Conservation (phyloP, 2,329 filamentous ascomycete genomes). For the Pyrenochaeta sp. region DNA sequence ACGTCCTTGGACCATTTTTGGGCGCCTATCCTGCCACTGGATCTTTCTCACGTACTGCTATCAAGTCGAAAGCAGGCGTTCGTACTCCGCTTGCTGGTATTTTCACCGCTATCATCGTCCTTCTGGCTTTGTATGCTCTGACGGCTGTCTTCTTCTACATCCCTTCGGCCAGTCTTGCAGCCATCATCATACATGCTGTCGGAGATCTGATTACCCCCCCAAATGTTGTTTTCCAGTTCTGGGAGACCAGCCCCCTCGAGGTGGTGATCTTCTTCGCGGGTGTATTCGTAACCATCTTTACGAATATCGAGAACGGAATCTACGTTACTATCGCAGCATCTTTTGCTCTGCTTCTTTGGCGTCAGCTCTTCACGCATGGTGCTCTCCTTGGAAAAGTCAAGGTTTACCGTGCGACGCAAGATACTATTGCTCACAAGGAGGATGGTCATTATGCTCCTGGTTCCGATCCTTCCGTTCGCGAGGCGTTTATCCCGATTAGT, state of each 20-base stretch:
- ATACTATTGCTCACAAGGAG: slow-evolving; percentile 68
- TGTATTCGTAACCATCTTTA: slow-evolving; percentile 88
- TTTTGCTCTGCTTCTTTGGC: slow-evolving; percentile 79
- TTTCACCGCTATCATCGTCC: slow-evolving; percentile 84
- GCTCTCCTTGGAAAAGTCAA: slow-evolving; percentile 79
- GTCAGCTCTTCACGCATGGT: slow-evolving; percentile 82
- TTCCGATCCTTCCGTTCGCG: slow-evolving; percentile 25
- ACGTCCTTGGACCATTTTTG: slow-evolving; percentile 88
- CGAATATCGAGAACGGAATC: slow-evolving; percentile 88
- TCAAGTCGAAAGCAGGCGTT: slow-evolving; percentile 96
- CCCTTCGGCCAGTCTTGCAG: slow-evolving; percentile 79
- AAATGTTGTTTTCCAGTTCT: slow-evolving; percentile 93
- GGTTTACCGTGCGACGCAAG: slow-evolving; percentile 83
- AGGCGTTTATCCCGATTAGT: slow-evolving; percentile 71
- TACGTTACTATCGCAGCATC: slow-evolving; percentile 86
- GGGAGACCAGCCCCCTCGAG: slow-evolving; percentile 89
- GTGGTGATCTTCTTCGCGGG: slow-evolving; percentile 92
- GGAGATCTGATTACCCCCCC: slow-evolving; percentile 91
- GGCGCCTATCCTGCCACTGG: slow-evolving; percentile 93
- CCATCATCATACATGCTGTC: slow-evolving; percentile 95
- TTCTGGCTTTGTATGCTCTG: slow-evolving; percentile 89
- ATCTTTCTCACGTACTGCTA: slow-evolving; percentile 94
- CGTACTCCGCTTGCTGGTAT: slow-evolving; percentile 89
- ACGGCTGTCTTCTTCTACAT: slow-evolving; percentile 95
- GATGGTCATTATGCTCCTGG: slow-evolving; percentile 20